Conservation (phyloP, 2,329 filamentous ascomycete species). For the Fusarium compactum region DNA sequence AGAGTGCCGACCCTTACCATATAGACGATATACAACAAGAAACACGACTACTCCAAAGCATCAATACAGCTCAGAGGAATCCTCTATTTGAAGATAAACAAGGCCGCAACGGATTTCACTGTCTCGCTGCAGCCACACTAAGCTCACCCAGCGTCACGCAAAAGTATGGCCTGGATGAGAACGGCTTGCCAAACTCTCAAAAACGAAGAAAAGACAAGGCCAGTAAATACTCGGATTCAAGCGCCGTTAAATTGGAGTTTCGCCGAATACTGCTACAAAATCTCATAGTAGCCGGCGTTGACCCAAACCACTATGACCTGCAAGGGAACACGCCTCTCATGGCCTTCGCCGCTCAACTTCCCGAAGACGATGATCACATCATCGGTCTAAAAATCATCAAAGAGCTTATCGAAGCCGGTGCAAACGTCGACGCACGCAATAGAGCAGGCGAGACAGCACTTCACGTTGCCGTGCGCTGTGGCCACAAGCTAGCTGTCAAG, state of each 20-base stretch:
- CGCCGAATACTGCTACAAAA: slow-evolving; percentile 45
- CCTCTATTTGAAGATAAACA: slow-evolving; percentile 49
- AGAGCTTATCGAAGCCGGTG: slow-evolving; percentile 57
- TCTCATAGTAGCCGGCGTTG: slow-evolving; percentile 56
- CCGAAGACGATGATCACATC: slow-evolving; percentile 64
- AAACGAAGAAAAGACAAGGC: slow-evolving; percentile 19
- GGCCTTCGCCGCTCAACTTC: slow-evolving; percentile 64
- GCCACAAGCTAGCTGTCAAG: slow-evolving; percentile 64
- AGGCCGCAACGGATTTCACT: slow-evolving; percentile 69
- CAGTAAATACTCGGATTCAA: slow-evolving; percentile 50
- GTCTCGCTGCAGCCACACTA: slow-evolving; percentile 67
- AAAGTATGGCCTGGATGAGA: slow-evolving; percentile 45
- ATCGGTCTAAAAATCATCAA: slow-evolving; percentile 60
- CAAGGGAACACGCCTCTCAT: slow-evolving; percentile 67
- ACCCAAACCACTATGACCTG: slow-evolving; percentile 66
- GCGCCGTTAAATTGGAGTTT: slow-evolving; percentile 47
- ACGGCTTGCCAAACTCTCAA: slow-evolving; percentile 18
- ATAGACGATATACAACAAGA: slow-evolving; percentile 29
- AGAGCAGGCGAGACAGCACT: slow-evolving; percentile 66
- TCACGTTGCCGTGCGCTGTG: slow-evolving; percentile 65
- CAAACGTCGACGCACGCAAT: slow-evolving; percentile 64
- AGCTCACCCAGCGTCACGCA: slow-evolving; percentile 54
- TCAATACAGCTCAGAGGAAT: slow-evolving; percentile 21
- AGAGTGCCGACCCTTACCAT: slow-evolving; percentile 6
- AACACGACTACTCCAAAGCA: slow-evolving; percentile 41